A percentile compares a stretch with the other conserved stretches of the same genome.
Conservation (phyloP, 2,329 filamentous ascomycete genomes). For the Fusarium sp. region DNA sequence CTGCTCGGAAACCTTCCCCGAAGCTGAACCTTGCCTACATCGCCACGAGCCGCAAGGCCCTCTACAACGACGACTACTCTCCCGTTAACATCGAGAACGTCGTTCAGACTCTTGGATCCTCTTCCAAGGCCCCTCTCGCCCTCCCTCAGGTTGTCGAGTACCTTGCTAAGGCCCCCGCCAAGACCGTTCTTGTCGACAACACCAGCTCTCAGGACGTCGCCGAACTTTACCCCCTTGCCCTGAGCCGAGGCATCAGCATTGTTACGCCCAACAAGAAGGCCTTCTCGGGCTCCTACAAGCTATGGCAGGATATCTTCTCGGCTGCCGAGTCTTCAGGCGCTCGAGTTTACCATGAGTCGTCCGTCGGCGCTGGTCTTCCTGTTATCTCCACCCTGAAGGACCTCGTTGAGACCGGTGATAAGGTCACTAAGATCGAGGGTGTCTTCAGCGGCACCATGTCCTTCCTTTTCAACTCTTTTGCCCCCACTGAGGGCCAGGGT, state of each 20-base stretch:
- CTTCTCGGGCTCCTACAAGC: slow-evolving; percentile 83
- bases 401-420: slow-evolving; percentile 92
- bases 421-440: slow-evolving; percentile 93
- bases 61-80: slow-evolving; percentile 82
- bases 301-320: slow-evolving; percentile 91
- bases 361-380: slow-evolving; percentile 92
- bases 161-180: slow-evolving; percentile 82
- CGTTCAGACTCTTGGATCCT: slow-evolving; percentile 74
- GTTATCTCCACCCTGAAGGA: slow-evolving; percentile 95
- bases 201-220: slow-evolving; percentile 92
- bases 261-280: slow-evolving; percentile 99
- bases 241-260: slow-evolving; percentile 87
- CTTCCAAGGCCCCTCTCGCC: slow-evolving; percentile 74
- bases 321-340: slow-evolving; percentile 79
- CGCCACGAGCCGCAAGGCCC: slow-evolving; percentile 85
- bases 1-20: slow-evolving; percentile 75
- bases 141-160: slow-evolving; percentile 82
- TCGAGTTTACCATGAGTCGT: slow-evolving; percentile 94
- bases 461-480: slow-evolving; percentile 98
- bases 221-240: slow-evolving; percentile 83
- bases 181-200: slow-evolving; percentile 92
- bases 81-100: slow-evolving; percentile 73
- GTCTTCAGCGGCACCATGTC: slow-evolving; percentile 98
- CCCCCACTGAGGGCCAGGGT: slow-evolving; percentile 80
- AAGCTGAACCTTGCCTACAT: slow-evolving; percentile 87